Base-by-base conservation (phyloP, 306 rosid species). In the Cajanus cajan region DNA sequence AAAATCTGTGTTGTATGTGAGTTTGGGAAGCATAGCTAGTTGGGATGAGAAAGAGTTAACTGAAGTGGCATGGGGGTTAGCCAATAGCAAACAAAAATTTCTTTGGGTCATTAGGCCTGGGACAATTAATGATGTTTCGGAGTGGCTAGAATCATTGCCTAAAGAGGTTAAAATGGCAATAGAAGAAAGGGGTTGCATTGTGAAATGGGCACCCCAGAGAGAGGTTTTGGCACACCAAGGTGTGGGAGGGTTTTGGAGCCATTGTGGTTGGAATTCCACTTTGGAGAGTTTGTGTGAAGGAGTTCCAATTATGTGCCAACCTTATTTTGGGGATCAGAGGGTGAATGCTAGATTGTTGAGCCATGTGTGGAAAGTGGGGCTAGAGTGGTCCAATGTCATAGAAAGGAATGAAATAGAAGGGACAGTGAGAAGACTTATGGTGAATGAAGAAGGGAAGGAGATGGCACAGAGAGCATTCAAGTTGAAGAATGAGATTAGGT, bases 1-100 rank as follows among this genome's bases (percentile, higher is more conserved):
- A 51, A 15, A 76, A 15, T 84, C 88, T 0, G 82, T 87, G 11
- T 2, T 84, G 31, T 87, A 87, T 50, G 75, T 87, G 79, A 89
- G 90, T 62, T 65, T 85, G 36, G 96, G 96, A 14, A 91, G 89
- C 82, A 25, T 91, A 55, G 90, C 85, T 1, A 79, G 85, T 12
- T 73, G 90, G 64, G 68, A 78, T 0, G 84, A 83, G 66, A 77
- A 83, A 7, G 90, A 85, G 51, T 36, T 85, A 7, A 72, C 66
- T 0, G 86, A 89, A 78, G 88, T 87, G 64, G 90, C 90, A 7
- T 80, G 75, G 39, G 93, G 93, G 0, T 68, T 91, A 21, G 89
- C 71, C 14, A 83, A 86, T 8, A 88, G 92, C 80, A 13, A 48
- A 12, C 89, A 85, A 8, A 76, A 48, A 5, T 91, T 87, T 33